Base-by-base conservation (phyloP, 768 basidiomycete species). In the Podaxis sp. region DNA sequence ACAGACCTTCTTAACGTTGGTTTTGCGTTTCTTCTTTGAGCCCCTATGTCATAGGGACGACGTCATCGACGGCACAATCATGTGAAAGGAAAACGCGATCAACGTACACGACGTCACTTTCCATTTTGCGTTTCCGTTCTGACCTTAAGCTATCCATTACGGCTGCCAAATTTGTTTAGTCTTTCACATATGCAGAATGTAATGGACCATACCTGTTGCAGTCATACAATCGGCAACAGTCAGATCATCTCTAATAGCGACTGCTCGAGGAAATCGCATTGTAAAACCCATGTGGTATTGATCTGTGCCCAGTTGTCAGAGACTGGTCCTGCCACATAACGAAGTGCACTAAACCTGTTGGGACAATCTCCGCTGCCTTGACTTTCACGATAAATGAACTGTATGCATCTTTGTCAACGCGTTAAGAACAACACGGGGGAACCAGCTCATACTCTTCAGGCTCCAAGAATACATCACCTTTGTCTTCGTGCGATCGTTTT, bases 351-450 rank as follows among this genome's bases (percentile, higher is more conserved):
- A 66, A 62, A 89, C 94, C 90, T 49, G 92, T 83, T 10, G 82
- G 76, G 2, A 87, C 87, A 57, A 99, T 93, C 72, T 98, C 95
- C 0, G 96, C 92, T 0, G 93, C 96, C 75, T 99, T 99, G 60
- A 99, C 85, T 68, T 91, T 91, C 67, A 99, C 64, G 38, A 98
- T 90, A 73, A 99, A 99, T 0, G 96, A 97, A 67, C 96, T 97
- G 64, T 13, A 52, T n/a, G 40, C 26, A 56, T 59, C 36, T 26
- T 49, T 15, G 56, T 63, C 36, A 48, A 24, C 12, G 62, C 52
- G 37, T 56, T 33, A 33, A n/a, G n/a, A 41, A 22, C n/a, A 20
- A 24, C 48, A 46, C 36, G 56, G 12, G 11, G 11, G 37, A 58
- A 22, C 54, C 41, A 4, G 13, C 37, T 71, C 84, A 64, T 68